Percentiles rank a stretch among this genome's conserved stretches.
Evolutionary conservation across 768 basidiomycete genomes (phyloP).

Genomic region (Lyophyllum atratum): DNA sequence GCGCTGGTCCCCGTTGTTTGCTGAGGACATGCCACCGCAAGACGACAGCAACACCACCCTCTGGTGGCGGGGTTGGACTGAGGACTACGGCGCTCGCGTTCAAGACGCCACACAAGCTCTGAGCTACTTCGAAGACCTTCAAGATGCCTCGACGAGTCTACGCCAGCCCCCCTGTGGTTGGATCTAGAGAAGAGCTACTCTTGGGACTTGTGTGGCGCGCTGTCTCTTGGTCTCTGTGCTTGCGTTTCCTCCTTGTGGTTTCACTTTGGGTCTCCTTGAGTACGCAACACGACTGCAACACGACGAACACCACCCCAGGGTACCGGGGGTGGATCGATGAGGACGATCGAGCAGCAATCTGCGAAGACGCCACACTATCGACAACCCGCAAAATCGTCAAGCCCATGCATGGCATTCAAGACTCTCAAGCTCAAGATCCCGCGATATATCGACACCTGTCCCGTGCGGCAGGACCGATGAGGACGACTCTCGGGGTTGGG

Average conservation of each 20-base stretch:
- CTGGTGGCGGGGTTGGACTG: not conserved
- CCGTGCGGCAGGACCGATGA: not conserved
- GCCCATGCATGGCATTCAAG: not conserved
- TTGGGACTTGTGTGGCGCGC: too few species aligned
- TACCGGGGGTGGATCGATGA: not conserved
- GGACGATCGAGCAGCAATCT: not conserved
- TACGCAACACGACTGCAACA: not conserved
- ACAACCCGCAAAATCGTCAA: not conserved
- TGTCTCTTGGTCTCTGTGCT: too few species aligned
- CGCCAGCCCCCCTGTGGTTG: too few species aligned
- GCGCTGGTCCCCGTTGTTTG: not conserved
- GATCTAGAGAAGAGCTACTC: too few species aligned
- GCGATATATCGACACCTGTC: not conserved
- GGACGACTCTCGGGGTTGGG: conserved; percentile 1
- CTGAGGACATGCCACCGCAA: not conserved
- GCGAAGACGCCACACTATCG: not conserved
- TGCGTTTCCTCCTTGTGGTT: not conserved
- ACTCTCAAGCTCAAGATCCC: not conserved
- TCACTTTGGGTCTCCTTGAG: not conserved
- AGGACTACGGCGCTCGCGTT: not conserved
- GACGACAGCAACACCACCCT: not conserved
- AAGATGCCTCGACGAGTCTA: too few species aligned
- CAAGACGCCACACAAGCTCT: not conserved
- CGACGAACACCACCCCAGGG: not conserved
- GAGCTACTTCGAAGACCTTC: not conserved